Evolutionary conservation across 345 rosid genomes (phyloP).

Genomic region (Gossypium anomalum): DNA sequence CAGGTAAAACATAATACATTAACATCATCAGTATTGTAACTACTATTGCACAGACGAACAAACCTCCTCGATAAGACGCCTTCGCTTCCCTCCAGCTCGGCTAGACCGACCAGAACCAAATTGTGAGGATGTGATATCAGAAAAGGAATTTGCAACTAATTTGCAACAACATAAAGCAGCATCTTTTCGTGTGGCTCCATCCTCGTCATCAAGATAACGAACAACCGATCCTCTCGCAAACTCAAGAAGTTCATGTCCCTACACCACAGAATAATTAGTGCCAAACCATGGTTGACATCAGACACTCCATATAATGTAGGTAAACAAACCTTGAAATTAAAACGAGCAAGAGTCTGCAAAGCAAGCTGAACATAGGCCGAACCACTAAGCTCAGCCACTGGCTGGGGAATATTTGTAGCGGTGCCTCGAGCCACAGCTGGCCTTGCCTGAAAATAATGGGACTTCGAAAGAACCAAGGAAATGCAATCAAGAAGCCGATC

Average conservation of each 20-base stretch:
- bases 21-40: neutral
- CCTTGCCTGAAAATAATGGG: constrained; percentile 61
- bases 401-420: constrained; percentile 42
- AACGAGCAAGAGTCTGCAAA: constrained; percentile 85
- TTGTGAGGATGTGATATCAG: constrained; percentile 41
- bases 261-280: constrained; percentile 28
- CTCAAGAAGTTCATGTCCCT: constrained; percentile 85
- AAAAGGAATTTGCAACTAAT: constrained; percentile 78
- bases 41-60: neutral
- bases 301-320: constrained; percentile 6
- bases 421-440: constrained; percentile 58
- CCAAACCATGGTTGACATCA: constrained; percentile 4
- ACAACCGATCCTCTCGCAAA: constrained; percentile 89
- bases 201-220: constrained; percentile 84
- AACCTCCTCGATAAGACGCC: constrained; percentile 93
- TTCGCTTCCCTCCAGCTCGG: constrained; percentile 71
- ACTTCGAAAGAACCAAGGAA: constrained; percentile 77
- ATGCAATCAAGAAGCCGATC: constrained; percentile 75
- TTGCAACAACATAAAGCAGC: constrained; percentile 94
- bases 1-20: neutral
- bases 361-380: constrained; percentile 89
- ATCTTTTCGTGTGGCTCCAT: constrained; percentile 80
- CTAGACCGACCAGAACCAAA: constrained; percentile 70
- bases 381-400: constrained; percentile 59
- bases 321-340: constrained; percentile 74